Evolutionary conservation across 495 filamentous ascomycete species (phyloP).

Genomic region (Penicillium canescens): DNA sequence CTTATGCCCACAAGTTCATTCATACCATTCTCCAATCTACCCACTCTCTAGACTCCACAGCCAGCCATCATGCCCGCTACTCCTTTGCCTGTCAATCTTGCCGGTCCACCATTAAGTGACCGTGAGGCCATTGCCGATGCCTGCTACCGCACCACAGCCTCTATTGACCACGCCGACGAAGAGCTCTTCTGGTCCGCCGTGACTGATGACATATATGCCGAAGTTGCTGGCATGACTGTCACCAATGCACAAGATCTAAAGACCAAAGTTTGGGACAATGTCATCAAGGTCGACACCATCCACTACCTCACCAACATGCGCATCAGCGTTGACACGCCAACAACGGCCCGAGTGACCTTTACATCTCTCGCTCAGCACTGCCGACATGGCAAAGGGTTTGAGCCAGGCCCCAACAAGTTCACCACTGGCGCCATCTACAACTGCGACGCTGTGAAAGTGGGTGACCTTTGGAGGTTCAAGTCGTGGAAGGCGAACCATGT

Average conservation of each 20-base stretch:
- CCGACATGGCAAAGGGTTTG: background rate
- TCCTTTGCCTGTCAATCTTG: background rate
- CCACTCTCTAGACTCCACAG: too few relatives aligned
- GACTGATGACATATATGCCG: background rate
- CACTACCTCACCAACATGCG: background rate
- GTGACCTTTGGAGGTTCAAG: background rate
- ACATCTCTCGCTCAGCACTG: background rate
- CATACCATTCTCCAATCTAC: too few relatives aligned
- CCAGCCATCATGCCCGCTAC: background rate
- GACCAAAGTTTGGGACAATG: background rate
- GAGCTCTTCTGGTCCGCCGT: background rate
- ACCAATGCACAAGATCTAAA: background rate
- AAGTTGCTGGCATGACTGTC: background rate
- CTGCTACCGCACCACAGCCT: background rate
- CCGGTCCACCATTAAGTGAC: background rate
- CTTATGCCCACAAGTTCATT: too few relatives aligned
- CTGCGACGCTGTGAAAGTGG: background rate
- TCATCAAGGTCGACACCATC: background rate
- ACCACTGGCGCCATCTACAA: background rate
- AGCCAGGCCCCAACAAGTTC: background rate
- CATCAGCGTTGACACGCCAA: background rate
- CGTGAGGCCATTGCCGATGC: background rate
- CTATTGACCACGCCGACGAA: background rate
- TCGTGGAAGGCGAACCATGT: background rate
- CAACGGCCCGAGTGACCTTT: background rate